Evolutionary conservation across 2,329 filamentous ascomycete species (phyloP), one percentile per base, ranked within the genome.

Genomic region (Chaetomium globosum): DNA sequence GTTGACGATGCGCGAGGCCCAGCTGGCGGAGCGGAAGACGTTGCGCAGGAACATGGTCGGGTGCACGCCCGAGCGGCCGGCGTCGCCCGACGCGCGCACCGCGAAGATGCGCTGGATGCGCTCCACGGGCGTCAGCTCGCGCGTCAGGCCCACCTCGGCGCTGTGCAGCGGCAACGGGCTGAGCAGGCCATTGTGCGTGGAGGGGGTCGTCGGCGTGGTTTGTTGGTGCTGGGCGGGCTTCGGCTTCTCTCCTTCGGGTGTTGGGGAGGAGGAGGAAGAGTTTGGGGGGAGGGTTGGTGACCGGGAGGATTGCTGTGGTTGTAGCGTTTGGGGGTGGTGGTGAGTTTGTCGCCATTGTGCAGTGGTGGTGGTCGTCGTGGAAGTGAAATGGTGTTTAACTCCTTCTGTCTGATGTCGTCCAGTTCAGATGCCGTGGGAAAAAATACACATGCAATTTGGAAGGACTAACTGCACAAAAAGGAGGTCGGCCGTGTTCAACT

Each of bases 1-100:
- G 73, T 92, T 92, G 72, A 90, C 87, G 59, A 82, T 74, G 74
- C 83, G 83, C 9, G 89, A 91, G 13, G 86, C 78, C 33, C 79
- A 82, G 73, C 86, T 89, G 33, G 86, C 85, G 53, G 89, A 91
- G 59, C 77, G 80, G 77, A 86, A 88, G 74, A 83, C 83, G 62
- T 92, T 88, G 68, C 77, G 80, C 36, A 91, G 70, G 73, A 92
- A 90, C 61, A 86, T 81, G 52, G 83, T 61, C 0, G 87, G 87
- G 70, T 92, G 82, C 67, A 93, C 75, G 54, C 89, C 89, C 5
- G 74, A 78, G 46, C 90, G 83, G 46, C 89, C 89, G 74, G 88
- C 91, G 77, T 92, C 89, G 67, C 89, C 89, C 8, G 73, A 73
- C 12, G 72, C 63, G 65, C 74, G 77, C 58, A 80, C 71, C 23